phyloP scores from a whole-genome alignment of 768 basidiomycete species.

The Suillus placidus region DNA sequence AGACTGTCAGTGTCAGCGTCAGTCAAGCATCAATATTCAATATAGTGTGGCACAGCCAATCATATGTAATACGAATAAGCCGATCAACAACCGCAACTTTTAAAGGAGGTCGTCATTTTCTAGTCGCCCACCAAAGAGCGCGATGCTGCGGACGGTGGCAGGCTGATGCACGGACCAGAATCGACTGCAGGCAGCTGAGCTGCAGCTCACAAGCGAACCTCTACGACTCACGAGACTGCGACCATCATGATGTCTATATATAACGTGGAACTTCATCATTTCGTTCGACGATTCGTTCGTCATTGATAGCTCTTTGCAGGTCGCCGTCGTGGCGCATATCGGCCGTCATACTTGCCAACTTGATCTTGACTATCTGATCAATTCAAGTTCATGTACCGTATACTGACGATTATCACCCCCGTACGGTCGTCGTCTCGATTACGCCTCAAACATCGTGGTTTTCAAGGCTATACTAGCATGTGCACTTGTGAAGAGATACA shows the following conservation, averaged over 20 bases:
- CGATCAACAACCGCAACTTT: no score
- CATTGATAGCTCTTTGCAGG: not conserved
- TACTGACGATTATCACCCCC: not conserved
- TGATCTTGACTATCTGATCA: constrained; percentile 1
- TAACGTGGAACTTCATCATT: not conserved
- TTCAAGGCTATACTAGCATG: constrained; percentile 4
- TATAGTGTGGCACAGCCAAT: no score
- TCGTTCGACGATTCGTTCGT: not conserved
- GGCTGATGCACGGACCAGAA: not conserved
- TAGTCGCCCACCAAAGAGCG: no score
- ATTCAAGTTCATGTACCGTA: not conserved
- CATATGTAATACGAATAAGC: no score
- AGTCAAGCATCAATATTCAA: no score
- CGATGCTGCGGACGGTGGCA: not conserved
- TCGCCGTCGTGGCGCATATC: not conserved
- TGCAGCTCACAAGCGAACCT: not conserved
- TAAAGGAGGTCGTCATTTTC: no score
- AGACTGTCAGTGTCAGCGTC: no score
- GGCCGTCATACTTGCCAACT: not conserved
- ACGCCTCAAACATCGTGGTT: not conserved
- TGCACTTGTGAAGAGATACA: not conserved
- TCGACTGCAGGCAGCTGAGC: not conserved
- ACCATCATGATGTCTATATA: not conserved
- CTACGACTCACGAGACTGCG: not conserved
- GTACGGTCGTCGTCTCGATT: not conserved